These are phyloP conservation scores for Fagus sylvatica DNA, from an alignment of 306 rosid species.

Conservation along the genomic window DNA sequence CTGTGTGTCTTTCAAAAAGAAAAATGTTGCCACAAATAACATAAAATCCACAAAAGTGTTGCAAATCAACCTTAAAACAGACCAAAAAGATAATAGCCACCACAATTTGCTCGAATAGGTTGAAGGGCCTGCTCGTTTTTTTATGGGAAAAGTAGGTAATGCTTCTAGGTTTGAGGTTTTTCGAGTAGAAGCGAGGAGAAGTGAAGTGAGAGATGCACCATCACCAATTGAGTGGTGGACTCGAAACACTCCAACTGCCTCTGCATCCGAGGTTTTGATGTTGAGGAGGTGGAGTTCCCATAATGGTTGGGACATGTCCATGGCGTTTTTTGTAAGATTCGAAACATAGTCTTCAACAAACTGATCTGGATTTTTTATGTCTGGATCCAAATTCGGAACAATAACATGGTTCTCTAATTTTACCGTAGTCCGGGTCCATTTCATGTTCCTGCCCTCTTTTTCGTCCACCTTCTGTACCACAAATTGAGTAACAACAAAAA, in stretches of 20 bases:
- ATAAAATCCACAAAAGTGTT: conserved; percentile 45
- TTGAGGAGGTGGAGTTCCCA: conserved; percentile 74
- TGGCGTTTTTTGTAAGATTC: conserved; percentile 44
- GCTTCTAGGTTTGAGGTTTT: conserved; percentile 47
- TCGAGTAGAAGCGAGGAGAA: conserved; percentile 59
- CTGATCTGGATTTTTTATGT: conserved; percentile 36
- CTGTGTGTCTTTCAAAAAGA: conserved; percentile 45
- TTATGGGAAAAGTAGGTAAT: conserved; percentile 45
- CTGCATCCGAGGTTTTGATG: conserved; percentile 50
- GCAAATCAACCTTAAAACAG: conserved; percentile 30
- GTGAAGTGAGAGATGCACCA: conserved; percentile 69
- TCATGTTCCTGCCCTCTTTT: background rate
- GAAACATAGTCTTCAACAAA: conserved; percentile 57
- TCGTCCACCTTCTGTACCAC: conserved; percentile 2
- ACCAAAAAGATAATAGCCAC: conserved; percentile 35
- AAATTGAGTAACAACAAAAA: background rate
- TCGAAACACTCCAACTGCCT: conserved; percentile 40
- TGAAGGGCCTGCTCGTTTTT: background rate
- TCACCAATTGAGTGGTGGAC: conserved; percentile 79
- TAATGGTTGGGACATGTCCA: conserved; percentile 55
- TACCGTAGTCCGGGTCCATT: conserved; percentile 33
- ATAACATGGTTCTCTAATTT: conserved; percentile 53
- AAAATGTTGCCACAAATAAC: conserved; percentile 36
- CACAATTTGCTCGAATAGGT: background rate
- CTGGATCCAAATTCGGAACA: conserved; percentile 38